Base-by-base conservation (phyloP, 106 monocot species). In the Cymbidium sinense region DNA sequence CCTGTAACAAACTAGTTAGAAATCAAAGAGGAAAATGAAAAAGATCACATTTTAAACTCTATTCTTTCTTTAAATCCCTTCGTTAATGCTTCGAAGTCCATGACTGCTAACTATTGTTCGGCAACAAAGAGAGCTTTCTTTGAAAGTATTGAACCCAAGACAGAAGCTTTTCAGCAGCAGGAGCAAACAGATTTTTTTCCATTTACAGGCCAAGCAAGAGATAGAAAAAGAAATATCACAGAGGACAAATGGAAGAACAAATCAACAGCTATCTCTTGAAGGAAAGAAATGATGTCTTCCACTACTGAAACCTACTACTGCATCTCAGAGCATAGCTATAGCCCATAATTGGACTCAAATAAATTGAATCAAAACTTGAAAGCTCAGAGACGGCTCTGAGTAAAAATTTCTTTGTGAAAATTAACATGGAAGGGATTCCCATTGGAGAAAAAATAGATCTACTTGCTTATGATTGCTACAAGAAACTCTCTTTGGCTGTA, bases 401-500 rank as follows among this genome's bases (percentile, higher is more conserved):
- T 82, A 36, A 78, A n/a, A n/a, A n/a, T n/a, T n/a, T n/a, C n/a
- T n/a, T n/a, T n/a, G n/a, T n/a, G n/a, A n/a, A n/a, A n/a, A n/a
- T n/a, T n/a, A n/a, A n/a, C n/a, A n/a, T n/a, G n/a, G n/a, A n/a
- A n/a, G n/a, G n/a, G n/a, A n/a, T n/a, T n/a, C n/a, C n/a, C n/a
- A n/a, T n/a, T n/a, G n/a, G n/a, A n/a, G n/a, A n/a, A n/a, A n/a
- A n/a, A n/a, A n/a, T n/a, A n/a, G n/a, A n/a, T n/a, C n/a, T n/a
- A n/a, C n/a, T n/a, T n/a, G n/a, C n/a, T n/a, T 85, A 82, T 72
- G 86, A 81, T 77, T 86, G 84, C 62, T 96, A 96, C 34, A 85
- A 89, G 15, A 83, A 88, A 69, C 96, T 96, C 33, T 91, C 89
- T 25, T 69, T 55, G 20, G 93, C 86, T 23, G 93, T 94, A 12